Evolutionary conservation across 768 basidiomycete species (phyloP).

Genomic region (Naematelia aurantialba): DNA sequence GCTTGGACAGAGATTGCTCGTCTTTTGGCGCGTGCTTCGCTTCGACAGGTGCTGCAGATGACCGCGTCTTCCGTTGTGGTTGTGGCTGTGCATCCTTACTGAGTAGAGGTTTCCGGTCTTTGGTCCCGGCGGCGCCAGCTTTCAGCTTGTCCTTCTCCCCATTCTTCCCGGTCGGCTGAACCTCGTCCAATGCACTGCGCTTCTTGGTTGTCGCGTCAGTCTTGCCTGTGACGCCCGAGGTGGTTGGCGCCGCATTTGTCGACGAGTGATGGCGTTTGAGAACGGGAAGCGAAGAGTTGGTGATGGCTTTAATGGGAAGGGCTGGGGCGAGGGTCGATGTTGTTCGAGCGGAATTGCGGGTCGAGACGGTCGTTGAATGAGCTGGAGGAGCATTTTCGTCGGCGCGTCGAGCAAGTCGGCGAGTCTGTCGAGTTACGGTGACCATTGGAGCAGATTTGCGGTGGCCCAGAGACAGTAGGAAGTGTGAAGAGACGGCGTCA

Average conservation of each 20-base stretch:
- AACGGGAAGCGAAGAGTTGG: constrained; percentile 33
- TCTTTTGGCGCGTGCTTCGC: neutral
- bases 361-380: constrained; percentile 11
- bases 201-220: constrained; percentile 13
- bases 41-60: neutral
- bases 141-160: constrained; percentile 6
- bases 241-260: constrained; percentile 8
- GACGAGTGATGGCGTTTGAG: constrained; percentile 29
- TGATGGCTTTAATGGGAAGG: neutral
- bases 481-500: neutral
- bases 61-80: neutral
- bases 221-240: constrained; percentile 5
- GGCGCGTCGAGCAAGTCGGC: constrained; percentile 27
- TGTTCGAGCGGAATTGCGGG: constrained; percentile 8
- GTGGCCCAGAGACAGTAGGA: neutral
- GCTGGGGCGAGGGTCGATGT: constrained; percentile 7
- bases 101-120: constrained; percentile 24
- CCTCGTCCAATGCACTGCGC: constrained; percentile 40
- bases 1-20: neutral
- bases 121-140: constrained; percentile 4
- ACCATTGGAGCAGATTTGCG: constrained; percentile 3
- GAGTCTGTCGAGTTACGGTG: constrained; percentile 25
- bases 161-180: constrained; percentile 34
- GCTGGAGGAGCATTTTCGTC: constrained; percentile 45
- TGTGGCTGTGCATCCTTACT: constrained; percentile 8